These are phyloP conservation scores for Lactarius hatsudake DNA, from an alignment of 768 basidiomycete species.

Conservation along the genomic window DNA sequence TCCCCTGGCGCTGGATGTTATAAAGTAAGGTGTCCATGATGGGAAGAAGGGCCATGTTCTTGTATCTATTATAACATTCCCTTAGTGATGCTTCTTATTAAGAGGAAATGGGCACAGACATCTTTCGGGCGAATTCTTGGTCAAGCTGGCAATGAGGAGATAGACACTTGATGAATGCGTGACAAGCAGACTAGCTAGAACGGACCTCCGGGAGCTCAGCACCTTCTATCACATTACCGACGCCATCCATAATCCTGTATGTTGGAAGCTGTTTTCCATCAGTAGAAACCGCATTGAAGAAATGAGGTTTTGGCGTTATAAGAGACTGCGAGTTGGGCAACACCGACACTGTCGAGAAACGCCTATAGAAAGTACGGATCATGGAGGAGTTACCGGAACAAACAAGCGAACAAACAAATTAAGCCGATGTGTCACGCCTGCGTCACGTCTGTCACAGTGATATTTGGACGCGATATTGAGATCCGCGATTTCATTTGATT, in stretches of 20 bases:
- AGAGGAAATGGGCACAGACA: conserved; percentile 41
- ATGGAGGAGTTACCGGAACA: conserved; percentile 13
- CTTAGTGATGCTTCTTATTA: conserved; percentile 1
- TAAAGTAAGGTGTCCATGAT: conserved; percentile 85
- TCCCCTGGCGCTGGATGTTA: conserved; percentile 91
- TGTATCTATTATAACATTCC: conserved; percentile 47
- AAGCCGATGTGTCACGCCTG: neutral
- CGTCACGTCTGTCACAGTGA: neutral
- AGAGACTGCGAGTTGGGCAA: conserved; percentile 52
- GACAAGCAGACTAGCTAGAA: conserved; percentile 8
- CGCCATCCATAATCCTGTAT: conserved; percentile 80
- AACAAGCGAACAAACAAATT: conserved; percentile 21
- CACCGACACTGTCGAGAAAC: conserved; percentile 26
- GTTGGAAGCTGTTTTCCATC: conserved; percentile 72
- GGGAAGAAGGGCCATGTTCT: conserved; percentile 77
- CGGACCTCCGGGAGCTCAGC: conserved; percentile 74
- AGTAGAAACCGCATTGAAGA: conserved; percentile 75
- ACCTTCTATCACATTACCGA: conserved; percentile 68
- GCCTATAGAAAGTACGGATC: conserved; percentile 22
- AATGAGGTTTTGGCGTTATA: conserved; percentile 65
- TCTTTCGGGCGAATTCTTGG: conserved; percentile 58
- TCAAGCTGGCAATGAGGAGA: conserved; percentile 50
- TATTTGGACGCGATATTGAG: neutral
- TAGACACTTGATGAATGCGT: neutral
- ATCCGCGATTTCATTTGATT: neutral